Conservation (phyloP, 768 basidiomycete genomes). For the Punctularia strigosozonata region DNA sequence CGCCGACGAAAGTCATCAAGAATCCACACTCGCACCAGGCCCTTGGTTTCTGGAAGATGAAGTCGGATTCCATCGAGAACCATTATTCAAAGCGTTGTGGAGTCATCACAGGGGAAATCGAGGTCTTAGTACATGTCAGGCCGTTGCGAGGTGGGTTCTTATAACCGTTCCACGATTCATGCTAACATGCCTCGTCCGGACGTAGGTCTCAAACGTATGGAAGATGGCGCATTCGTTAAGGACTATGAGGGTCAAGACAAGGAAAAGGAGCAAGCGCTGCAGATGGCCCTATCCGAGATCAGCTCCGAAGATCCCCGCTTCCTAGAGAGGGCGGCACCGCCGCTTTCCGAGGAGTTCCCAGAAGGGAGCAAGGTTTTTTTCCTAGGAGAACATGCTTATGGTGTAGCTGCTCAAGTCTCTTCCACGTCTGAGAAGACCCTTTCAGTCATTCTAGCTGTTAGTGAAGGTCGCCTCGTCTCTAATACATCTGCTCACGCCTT, state of each 20-base stretch:
- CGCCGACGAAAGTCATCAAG: constrained; percentile 41
- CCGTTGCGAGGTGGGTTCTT: constrained; percentile 69
- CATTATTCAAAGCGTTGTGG: constrained; percentile 84
- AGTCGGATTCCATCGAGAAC: constrained; percentile 72
- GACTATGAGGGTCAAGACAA: constrained; percentile 82
- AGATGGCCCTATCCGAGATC: constrained; percentile 74
- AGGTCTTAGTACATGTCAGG: constrained; percentile 77
- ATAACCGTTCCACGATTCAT: not conserved
- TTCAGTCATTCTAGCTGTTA: constrained; percentile 80
- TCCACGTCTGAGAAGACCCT: constrained; percentile 57
- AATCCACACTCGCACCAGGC: constrained; percentile 66
- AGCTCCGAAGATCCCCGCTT: constrained; percentile 83
- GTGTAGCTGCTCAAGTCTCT: constrained; percentile 87
- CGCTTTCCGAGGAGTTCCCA: constrained; percentile 82
- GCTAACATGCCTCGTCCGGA: not conserved
- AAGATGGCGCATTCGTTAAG: constrained; percentile 86
- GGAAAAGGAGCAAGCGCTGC: constrained; percentile 78
- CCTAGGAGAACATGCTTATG: constrained; percentile 89
- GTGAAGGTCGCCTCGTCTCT: constrained; percentile 8
- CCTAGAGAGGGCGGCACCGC: constrained; percentile 71
- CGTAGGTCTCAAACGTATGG: constrained; percentile 78
- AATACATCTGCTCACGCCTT: not conserved
- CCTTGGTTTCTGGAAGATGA: constrained; percentile 65
- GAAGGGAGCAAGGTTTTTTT: constrained; percentile 89
- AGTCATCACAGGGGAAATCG: constrained; percentile 72